Evolutionary conservation across 805 yeast genomes (phyloP).

Genomic region (Lipomyces mesembrius): DNA sequence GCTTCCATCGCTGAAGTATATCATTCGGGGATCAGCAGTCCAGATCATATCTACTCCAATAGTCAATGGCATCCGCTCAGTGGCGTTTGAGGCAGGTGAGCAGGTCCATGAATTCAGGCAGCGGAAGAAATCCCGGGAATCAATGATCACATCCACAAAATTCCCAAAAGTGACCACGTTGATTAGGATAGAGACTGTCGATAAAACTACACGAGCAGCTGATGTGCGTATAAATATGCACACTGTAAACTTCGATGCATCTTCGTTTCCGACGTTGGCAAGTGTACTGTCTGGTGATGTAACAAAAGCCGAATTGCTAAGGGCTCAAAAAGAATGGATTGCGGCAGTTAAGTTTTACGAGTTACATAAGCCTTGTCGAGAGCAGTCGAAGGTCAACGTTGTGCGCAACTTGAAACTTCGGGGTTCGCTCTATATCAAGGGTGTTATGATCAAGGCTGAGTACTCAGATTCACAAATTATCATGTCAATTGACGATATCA

Average conservation of each 20-base stretch:
- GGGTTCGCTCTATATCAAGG: constrained; percentile 21
- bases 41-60: constrained; percentile 21
- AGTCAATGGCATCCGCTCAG: constrained; percentile 12
- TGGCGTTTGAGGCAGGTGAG: constrained; percentile 34
- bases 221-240: constrained; percentile 23
- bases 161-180: constrained; percentile 27
- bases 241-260: constrained; percentile 29
- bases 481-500: constrained; percentile 27
- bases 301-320: constrained; percentile 24
- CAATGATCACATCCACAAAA: constrained; percentile 26
- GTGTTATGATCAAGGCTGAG: constrained; percentile 24
- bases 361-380: not conserved
- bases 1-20: constrained; percentile 33
- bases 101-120: constrained; percentile 33
- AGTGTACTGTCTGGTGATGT: constrained; percentile 35
- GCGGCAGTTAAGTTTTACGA: constrained; percentile 9
- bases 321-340: constrained; percentile 30
- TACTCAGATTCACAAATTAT: constrained; percentile 18
- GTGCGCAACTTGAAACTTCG: constrained; percentile 10
- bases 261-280: constrained; percentile 34
- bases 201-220: not conserved
- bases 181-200: constrained; percentile 20
- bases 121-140: constrained; percentile 28
- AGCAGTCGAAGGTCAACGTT: not conserved
- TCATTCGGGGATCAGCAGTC: constrained; percentile 25